Percentiles rank a stretch among this genome's conserved stretches.
phyloP scores from a whole-genome alignment of 768 basidiomycete genomes.

The Tylopilus intermedius region DNA sequence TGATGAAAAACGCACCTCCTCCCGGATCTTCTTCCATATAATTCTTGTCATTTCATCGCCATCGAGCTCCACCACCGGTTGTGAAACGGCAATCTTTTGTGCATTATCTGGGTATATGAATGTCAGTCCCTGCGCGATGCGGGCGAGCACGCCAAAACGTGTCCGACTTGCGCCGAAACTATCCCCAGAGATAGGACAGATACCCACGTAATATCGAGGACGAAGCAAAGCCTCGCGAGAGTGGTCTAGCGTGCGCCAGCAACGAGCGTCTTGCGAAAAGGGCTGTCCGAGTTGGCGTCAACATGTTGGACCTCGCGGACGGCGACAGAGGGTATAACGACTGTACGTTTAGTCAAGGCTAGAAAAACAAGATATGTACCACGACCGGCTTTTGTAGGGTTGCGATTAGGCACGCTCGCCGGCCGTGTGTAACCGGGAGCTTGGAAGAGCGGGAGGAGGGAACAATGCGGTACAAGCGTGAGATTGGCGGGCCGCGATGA shows the following conservation, averaged over 20 bases:
- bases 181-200: background rate
- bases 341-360: conserved; percentile 3
- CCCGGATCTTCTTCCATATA: conserved; percentile 97
- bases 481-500: conserved; percentile 4
- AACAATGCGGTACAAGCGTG: conserved; percentile 24
- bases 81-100: conserved; percentile 71
- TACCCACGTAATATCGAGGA: conserved; percentile 30
- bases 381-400: conserved; percentile 17
- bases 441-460: conserved; percentile 4
- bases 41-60: conserved; percentile 99
- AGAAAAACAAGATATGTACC: background rate
- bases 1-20: conserved; percentile 59
- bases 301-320: conserved; percentile 8
- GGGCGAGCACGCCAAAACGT: too few species aligned
- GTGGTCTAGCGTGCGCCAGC: conserved; percentile 18
- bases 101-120: conserved; percentile 18
- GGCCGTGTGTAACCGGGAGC: conserved; percentile 22
- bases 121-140: conserved; percentile 1
- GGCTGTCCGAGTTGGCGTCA: conserved; percentile 23
- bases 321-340: conserved; percentile 13
- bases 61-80: conserved; percentile 92
- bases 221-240: conserved; percentile 26
- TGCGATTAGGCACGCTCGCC: conserved; percentile 8
- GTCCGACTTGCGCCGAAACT: background rate
- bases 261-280: conserved; percentile 24